Base-by-base conservation (phyloP, 129 eudicot genomes). In the Daucus carota region DNA sequence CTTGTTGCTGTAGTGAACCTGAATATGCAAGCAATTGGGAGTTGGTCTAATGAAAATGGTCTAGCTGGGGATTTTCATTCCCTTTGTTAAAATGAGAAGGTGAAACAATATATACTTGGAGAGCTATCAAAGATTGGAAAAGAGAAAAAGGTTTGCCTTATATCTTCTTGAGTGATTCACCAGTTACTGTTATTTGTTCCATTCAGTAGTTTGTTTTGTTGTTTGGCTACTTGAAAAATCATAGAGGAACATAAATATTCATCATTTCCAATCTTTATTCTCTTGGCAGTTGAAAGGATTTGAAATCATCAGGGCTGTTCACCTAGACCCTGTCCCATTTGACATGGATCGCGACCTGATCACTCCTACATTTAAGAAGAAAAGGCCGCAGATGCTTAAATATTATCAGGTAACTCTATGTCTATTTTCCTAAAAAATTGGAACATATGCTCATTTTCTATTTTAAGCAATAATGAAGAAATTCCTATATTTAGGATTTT, bases 321-420 rank as follows among this genome's bases (percentile, higher is more conserved):
- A 90, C 88, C 87, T 92, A 74, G 96, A 92, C 63, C 96, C 92
- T 6, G 84, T 76, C 60, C 98, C 92, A n/a, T 92, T 92, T 68
- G 93, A 90, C 86, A 90, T 92, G 80, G 94, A 92, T 6, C 92
- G 90, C n/a, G 98, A 92, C 82, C 96, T 92, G 72, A 74, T 92
- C 32, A 92, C 98, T 12, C 98, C 93, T 5, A 92, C 96, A 26
- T 82, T 83, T 68, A 92, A 92, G 86, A 90, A 90, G 91, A 90
- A 92, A 80, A 83, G 98, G 80, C 96, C 98, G 38, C 96, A 92
- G 79, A 28, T 92, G 89, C 88, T 80, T 74, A 90, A 92, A 77
- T 82, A 90, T 80, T 92, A 92, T 76, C 82, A 88, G 98, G 98
- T 92, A 79, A n/a, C 66, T 69, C 60, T 57, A 18, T 67, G n/a